phyloP scores from a whole-genome alignment of 2,329 filamentous ascomycete genomes.

The Pseudomassariella vexata region DNA sequence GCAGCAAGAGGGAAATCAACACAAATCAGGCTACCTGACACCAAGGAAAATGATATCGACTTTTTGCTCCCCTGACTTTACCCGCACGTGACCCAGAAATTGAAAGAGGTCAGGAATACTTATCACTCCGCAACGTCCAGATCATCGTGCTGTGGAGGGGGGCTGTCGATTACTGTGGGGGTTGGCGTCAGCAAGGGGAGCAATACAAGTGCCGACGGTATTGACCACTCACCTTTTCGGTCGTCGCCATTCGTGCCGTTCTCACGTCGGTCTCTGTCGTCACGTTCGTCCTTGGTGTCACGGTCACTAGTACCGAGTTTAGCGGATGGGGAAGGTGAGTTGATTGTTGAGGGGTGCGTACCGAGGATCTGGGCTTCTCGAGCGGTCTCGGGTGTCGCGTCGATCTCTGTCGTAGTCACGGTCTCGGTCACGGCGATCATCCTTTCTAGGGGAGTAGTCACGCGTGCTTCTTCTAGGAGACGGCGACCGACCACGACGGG shows the following conservation, averaged over 20 bases:
- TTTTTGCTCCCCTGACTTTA: conserved; percentile 12
- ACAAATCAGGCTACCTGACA: conserved; percentile 14
- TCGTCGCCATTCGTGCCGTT: conserved; percentile 80
- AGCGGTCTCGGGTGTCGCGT: conserved; percentile 54
- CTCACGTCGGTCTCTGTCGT: conserved; percentile 69
- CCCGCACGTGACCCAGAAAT: conserved; percentile 8
- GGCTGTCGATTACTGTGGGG: conserved; percentile 61
- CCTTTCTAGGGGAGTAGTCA: conserved; percentile 83
- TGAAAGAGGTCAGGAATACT: conserved; percentile 14
- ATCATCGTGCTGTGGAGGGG: conserved; percentile 83
- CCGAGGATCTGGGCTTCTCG: conserved; percentile 58
- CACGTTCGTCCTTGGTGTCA: conserved; percentile 59
- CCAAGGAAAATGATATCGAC: conserved; percentile 10
- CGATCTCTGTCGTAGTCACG: conserved; percentile 52
- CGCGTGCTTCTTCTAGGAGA: conserved; percentile 71
- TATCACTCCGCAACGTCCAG: conserved; percentile 83
- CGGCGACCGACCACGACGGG: conserved; percentile 66
- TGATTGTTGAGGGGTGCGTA: conserved; percentile 12
- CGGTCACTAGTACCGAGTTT: conserved; percentile 32
- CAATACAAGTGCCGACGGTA: conserved; percentile 14
- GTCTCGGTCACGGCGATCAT: conserved; percentile 77
- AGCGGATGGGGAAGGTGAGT: neutral
- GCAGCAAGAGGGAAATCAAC: conserved; percentile 13
- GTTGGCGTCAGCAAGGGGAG: conserved; percentile 11
- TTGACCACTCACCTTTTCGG: conserved; percentile 65